Conservation (phyloP, 1,284 basidiomycete genomes). For the Pseudomicrostroma phylloplanum region DNA sequence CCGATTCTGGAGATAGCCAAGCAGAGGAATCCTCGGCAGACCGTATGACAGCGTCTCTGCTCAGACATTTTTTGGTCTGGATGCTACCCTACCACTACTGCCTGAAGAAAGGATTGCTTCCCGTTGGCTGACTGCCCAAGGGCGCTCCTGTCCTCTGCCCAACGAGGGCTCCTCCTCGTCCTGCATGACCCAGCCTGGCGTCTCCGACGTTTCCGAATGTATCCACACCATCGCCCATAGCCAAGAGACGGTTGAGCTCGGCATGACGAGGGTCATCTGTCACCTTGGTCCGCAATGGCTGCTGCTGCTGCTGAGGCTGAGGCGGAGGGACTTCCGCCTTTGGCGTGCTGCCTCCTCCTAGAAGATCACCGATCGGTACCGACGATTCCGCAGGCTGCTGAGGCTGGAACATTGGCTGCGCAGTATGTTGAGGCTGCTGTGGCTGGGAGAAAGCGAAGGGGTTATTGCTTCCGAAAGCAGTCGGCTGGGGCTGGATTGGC, state of each 20-base stretch:
- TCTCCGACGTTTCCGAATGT: conserved; percentile 50
- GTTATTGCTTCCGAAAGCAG: conserved; percentile 72
- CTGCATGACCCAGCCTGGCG: conserved; percentile 41
- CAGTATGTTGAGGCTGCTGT: conserved; percentile 16
- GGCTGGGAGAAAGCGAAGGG: conserved; percentile 63
- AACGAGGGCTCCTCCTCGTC: conserved; percentile 20
- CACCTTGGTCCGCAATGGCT: conserved; percentile 21
- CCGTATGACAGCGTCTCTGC: not conserved
- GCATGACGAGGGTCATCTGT: conserved; percentile 19
- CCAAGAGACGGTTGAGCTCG: conserved; percentile 46
- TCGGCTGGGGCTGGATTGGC: conserved; percentile 56
- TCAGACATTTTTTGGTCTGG: too few relatives aligned
- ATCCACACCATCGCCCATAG: conserved; percentile 45
- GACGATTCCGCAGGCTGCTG: conserved; percentile 33
- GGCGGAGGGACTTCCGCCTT: not conserved
- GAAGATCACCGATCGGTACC: conserved; percentile 37
- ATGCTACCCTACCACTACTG: not conserved
- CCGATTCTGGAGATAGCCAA: not conserved
- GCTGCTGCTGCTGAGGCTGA: conserved; percentile 16
- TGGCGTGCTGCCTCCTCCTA: conserved; percentile 17
- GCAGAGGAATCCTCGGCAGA: not conserved
- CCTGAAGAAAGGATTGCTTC: conserved; percentile 40
- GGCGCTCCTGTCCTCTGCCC: conserved; percentile 12
- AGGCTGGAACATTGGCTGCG: conserved; percentile 13
- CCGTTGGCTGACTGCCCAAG: conserved; percentile 12